Evolutionary conservation across 169 alveolate genomes (phyloP), one percentile per base, ranked within the genome.

Genomic region (Eimeria brunetti): DNA sequence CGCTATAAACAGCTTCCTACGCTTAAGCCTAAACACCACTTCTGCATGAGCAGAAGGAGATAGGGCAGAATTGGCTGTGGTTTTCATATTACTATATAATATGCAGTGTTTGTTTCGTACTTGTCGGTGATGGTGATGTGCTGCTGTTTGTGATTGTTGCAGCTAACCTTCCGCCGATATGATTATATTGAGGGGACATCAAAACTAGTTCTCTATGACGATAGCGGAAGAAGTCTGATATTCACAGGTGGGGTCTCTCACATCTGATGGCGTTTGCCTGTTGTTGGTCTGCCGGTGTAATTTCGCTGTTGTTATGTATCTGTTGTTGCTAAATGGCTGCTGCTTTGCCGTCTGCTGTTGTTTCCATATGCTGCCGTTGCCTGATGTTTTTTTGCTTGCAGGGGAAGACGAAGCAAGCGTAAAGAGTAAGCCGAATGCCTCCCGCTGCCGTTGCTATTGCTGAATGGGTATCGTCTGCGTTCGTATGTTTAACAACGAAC

Each of bases 171-270:
- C 75, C 71, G 75, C 41, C 90, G 90, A n/a, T 83, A 53, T 18
- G 90, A 83, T 4, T 20, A 33, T 27, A 14, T 56, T 14, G 90
- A 83, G 53, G 67, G 60, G 0, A 83, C 76, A 27, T 51, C 71
- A 1, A 83, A 53, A 36, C 46, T 83, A 49, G 30, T 83, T n/a
- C 90, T 83, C 58, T 83, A 56, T 30, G 90, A 83, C 90, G 75
- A 83, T 53, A n/a, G 62, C 51, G 90, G 90, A 36, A 49, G 90
- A 83, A 83, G 75, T 14, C 90, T 83, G 75, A 83, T 46, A 5
- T 83, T 83, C 38, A 83, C 90, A 53, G 90, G 90, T 83, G 76
- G 22, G 90, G 18, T 14, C 56, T 14, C 36, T 7, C 56, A 24
- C 12, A 22, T 18, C 44, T 24, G 38, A 27, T 67, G n/a, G n/a